Evolutionary conservation across 768 basidiomycete genomes (phyloP).

Genomic region (Tricholoma sp.): DNA sequence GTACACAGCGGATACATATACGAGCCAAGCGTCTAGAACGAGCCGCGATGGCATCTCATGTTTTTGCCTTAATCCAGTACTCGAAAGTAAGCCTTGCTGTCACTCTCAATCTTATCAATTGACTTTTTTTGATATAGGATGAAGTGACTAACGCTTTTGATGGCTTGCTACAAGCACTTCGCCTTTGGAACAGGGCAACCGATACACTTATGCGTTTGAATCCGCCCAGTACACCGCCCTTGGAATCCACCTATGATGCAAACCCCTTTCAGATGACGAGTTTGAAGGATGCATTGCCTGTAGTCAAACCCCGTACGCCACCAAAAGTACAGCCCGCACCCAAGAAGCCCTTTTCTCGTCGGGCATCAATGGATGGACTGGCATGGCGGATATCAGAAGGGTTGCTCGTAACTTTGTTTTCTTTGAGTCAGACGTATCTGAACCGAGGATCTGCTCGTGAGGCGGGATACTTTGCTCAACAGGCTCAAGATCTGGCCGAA

Average conservation of each 20-base stretch:
- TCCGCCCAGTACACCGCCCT: constrained; percentile 24
- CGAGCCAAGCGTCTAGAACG: constrained; percentile 60
- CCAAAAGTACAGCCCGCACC: constrained; percentile 14
- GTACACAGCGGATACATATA: constrained; percentile 50
- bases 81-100: constrained; percentile 42
- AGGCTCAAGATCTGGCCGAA: constrained; percentile 69
- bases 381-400: constrained; percentile 79
- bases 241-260: constrained; percentile 27
- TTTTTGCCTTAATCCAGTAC: constrained; percentile 65
- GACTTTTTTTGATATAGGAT: constrained; percentile 38
- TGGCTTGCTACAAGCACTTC: constrained; percentile 61
- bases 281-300: constrained; percentile 37
- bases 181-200: constrained; percentile 77
- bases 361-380: constrained; percentile 44
- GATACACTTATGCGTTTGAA: constrained; percentile 61
- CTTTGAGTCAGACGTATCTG: constrained; percentile 60
- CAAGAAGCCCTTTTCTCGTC: constrained; percentile 23
- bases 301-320: constrained; percentile 15
- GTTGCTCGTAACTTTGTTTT: constrained; percentile 60
- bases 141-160: constrained; percentile 53
- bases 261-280: constrained; percentile 58
- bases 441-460: constrained; percentile 78
- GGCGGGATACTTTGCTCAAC: constrained; percentile 77
- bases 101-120: background rate
- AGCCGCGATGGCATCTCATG: constrained; percentile 66